Base-by-base conservation (phyloP, 1,284 basidiomycete species). In the Malassezia sympodialis region DNA sequence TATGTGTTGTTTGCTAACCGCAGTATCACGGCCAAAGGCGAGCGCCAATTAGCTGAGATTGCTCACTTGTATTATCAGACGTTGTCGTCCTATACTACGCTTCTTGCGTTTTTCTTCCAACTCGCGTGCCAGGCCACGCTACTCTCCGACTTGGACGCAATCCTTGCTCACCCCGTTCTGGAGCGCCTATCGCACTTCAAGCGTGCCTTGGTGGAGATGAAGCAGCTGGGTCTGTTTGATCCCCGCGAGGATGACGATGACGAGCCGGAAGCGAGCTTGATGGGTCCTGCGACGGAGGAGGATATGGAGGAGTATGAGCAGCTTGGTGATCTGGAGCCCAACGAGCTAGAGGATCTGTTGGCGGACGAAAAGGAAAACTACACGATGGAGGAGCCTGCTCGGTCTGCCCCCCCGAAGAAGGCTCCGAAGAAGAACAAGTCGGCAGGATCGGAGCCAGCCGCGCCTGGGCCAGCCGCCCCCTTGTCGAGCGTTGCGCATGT, bases 31-130 rank as follows among this genome's bases (percentile, higher is more conserved):
- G 14, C 27, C 19, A 11, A 45, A 6, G 56, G 52, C 11, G 54
- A 51, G 23, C 48, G 26, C 4, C 43, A 39, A 15, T n/a, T 55
- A 12, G 39, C 41, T 6, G 48, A 52, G 45, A 51, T 49, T 41
- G 48, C 53, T 14, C 51, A 57, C 21, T 23, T 61, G 28, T 47
- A 52, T 30, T 63, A 70, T 48, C 66, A 96, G 79, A 82, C 88
- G 1, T 79, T 94, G 2, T 77, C 93, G 41, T 88, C 90, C 8
- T 98, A 98, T 74, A 81, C 87, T 8, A 88, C 90, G 1, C 86
- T 84, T 1, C 83, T 96, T 42, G 86, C 90, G 0, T 96, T 91
- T 78, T 96, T 94, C 78, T 80, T 98, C 48, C 84, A 91, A 74
- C 80, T 98, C 24, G 83, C 88, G 14, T 56, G 59, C 11, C 81